Evolutionary conservation across 2,329 filamentous ascomycete genomes (phyloP).

Genomic region (Epichloe scottii): DNA sequence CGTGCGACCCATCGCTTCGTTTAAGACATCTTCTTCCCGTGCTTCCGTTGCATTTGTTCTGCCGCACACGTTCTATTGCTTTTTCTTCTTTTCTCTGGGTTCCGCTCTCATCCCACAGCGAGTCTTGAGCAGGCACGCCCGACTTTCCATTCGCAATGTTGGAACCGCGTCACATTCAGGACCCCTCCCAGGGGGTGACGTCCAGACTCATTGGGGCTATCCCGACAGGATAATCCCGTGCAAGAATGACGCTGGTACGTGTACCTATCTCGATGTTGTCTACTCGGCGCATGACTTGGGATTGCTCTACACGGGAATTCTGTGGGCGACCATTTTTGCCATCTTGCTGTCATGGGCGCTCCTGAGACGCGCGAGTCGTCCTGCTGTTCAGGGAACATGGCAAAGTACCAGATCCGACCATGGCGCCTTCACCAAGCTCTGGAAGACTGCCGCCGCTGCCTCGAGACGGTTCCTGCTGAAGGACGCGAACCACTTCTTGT

Average conservation of each 20-base stretch:
- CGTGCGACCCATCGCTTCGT: not conserved
- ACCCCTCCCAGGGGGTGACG: slow-evolving; percentile 22
- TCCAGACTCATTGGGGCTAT: slow-evolving; percentile 35
- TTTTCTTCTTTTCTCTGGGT: not conserved
- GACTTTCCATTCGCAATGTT: slow-evolving; percentile 1
- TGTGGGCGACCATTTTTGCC: slow-evolving; percentile 34
- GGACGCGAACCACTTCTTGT: slow-evolving; percentile 43
- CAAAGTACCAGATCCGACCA: slow-evolving; percentile 8
- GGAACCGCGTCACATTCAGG: slow-evolving; percentile 28
- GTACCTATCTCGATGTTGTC: slow-evolving; percentile 38
- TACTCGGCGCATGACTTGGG: slow-evolving; percentile 35
- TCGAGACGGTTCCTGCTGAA: slow-evolving; percentile 42
- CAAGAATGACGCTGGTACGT: slow-evolving; percentile 33
- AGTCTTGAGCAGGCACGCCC: too few relatives aligned
- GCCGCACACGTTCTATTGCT: not conserved
- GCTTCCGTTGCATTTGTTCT: not conserved
- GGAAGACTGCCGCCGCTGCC: slow-evolving; percentile 24
- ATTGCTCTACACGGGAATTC: slow-evolving; percentile 37
- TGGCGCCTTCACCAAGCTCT: slow-evolving; percentile 16
- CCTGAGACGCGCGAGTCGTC: slow-evolving; percentile 13
- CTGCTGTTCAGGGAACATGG: slow-evolving; percentile 7
- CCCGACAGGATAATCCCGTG: slow-evolving; percentile 32
- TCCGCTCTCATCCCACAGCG: too few relatives aligned
- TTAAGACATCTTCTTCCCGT: not conserved
- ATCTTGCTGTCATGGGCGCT: slow-evolving; percentile 31